A percentile compares a stretch with the other conserved stretches of the same genome.
phyloP scores from a whole-genome alignment of 2,329 filamentous ascomycete species.

The Cladosporium sp. region DNA sequence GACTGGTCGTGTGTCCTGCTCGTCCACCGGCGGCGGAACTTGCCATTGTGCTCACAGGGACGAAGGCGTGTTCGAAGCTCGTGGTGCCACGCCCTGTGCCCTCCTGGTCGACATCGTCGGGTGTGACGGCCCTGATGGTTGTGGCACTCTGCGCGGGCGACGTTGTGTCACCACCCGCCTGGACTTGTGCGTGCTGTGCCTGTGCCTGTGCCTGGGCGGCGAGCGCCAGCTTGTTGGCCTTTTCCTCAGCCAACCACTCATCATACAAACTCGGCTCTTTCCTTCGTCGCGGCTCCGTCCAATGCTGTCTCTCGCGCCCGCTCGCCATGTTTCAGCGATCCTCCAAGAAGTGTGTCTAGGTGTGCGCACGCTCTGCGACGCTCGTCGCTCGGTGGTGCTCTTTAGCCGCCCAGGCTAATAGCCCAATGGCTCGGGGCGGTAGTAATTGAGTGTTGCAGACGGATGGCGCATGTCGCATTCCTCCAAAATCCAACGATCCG shows the following conservation, averaged over 20 bases:
- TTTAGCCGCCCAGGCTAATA: conserved; percentile 8
- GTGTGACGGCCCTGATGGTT: conserved; percentile 14
- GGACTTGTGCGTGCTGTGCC: conserved; percentile 5
- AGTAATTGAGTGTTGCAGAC: neutral
- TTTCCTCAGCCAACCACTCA: conserved; percentile 27
- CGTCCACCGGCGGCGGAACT: conserved; percentile 18
- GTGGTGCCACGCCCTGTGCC: conserved; percentile 23
- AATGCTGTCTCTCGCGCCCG: conserved; percentile 11
- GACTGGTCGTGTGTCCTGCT: conserved; percentile 5
- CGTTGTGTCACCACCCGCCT: conserved; percentile 9
- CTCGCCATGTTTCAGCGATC: conserved; percentile 1
- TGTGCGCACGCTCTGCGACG: neutral
- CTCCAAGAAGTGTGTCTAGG: neutral
- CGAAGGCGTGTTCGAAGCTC: conserved; percentile 27
- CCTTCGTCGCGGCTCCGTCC: conserved; percentile 18
- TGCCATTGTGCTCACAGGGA: conserved; percentile 25
- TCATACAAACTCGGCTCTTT: conserved; percentile 30
- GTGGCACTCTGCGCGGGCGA: neutral
- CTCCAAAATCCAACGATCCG: neutral
- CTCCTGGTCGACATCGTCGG: conserved; percentile 5
- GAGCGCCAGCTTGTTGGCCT: conserved; percentile 9
- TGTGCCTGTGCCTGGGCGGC: neutral
- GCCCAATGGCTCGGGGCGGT: conserved; percentile 11
- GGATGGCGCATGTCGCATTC: conserved; percentile 7
- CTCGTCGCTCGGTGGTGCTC: neutral